Conservation (phyloP, 805 yeast species). For the Metschnikowia picachoensis region DNA sequence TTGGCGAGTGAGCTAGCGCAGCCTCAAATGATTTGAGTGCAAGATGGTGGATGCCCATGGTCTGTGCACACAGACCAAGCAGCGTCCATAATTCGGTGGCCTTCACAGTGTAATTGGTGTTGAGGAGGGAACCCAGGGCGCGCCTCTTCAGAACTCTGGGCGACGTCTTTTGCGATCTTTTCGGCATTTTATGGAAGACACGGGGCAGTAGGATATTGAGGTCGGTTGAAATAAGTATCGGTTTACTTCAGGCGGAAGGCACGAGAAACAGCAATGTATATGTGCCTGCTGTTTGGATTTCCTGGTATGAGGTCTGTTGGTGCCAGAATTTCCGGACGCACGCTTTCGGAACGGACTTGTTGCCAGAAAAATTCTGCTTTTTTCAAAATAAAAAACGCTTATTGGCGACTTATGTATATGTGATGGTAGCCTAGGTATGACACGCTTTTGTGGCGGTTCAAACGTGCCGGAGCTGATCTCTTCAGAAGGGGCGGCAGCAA, state of each 20-base stretch:
- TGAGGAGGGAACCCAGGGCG: conserved; percentile 1
- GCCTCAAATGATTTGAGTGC: conserved; percentile 43
- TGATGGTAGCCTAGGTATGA: too few relatives aligned
- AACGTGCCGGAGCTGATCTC: too few relatives aligned
- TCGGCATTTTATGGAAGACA: conserved; percentile 1
- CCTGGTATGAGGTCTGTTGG: not conserved
- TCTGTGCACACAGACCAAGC: conserved; percentile 44
- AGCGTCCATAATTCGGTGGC: conserved; percentile 44
- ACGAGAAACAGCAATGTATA: not conserved
- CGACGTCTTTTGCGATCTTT: conserved; percentile 12
- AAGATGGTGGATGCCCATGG: conserved; percentile 35
- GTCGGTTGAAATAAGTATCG: not conserved
- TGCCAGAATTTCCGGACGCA: not conserved
- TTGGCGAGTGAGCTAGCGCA: conserved; percentile 41
- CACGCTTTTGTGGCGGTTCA: too few relatives aligned
- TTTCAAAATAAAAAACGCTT: too few relatives aligned
- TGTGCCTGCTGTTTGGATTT: too few relatives aligned
- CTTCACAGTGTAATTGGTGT: not conserved
- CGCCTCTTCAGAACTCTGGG: conserved; percentile 13
- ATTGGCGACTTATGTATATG: too few relatives aligned
- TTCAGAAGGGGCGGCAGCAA: conserved; percentile 2
- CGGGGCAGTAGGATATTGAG: not conserved
- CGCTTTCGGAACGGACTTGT: too few relatives aligned
- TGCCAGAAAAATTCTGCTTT: too few relatives aligned
- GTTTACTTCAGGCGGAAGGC: too few relatives aligned